These are phyloP conservation scores for Hypoxylon sp. DNA, from an alignment of 2,329 filamentous ascomycete species.

Conservation along the genomic window DNA sequence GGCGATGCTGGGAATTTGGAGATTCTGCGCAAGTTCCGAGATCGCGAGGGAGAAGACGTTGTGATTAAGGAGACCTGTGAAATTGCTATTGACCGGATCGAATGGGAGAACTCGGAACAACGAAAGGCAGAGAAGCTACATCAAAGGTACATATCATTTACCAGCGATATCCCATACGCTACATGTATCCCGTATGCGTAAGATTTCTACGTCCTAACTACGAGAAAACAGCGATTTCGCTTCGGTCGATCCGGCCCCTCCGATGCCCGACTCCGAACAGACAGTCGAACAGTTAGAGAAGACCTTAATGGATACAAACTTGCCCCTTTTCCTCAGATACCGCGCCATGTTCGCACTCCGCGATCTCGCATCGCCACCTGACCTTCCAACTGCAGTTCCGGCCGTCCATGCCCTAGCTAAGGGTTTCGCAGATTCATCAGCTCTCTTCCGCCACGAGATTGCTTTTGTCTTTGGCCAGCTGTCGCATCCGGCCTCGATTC, in stretches of 20 bases:
- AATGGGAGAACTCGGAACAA: slow-evolving; percentile 87
- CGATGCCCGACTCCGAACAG: slow-evolving; percentile 77
- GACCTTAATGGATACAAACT: slow-evolving; percentile 80
- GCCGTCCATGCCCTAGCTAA: slow-evolving; percentile 87
- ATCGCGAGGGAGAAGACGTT: slow-evolving; percentile 80
- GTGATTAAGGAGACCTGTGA: slow-evolving; percentile 97
- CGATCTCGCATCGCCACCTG: slow-evolving; percentile 92
- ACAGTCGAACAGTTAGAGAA: slow-evolving; percentile 81
- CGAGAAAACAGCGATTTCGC: slow-evolving; percentile 81
- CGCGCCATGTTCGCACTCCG: slow-evolving; percentile 98
- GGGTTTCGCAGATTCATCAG: slow-evolving; percentile 87
- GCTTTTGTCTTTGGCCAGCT: slow-evolving; percentile 98
- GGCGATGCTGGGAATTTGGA: slow-evolving; percentile 80
- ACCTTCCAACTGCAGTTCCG: slow-evolving; percentile 88
- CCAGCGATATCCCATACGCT: background rate
- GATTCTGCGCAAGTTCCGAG: slow-evolving; percentile 78
- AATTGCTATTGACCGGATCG: slow-evolving; percentile 92
- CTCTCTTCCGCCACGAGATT: slow-evolving; percentile 96
- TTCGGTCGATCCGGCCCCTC: slow-evolving; percentile 94
- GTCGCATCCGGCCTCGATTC: slow-evolving; percentile 95
- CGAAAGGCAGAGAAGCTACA: slow-evolving; percentile 81
- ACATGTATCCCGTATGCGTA: background rate
- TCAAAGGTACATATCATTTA: slow-evolving; percentile 72
- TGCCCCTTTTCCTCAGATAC: slow-evolving; percentile 92
- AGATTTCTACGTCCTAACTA: slow-evolving; percentile 41